phyloP scores from a whole-genome alignment of 495 filamentous ascomycete species.

The Aspergillus indologenus region DNA sequence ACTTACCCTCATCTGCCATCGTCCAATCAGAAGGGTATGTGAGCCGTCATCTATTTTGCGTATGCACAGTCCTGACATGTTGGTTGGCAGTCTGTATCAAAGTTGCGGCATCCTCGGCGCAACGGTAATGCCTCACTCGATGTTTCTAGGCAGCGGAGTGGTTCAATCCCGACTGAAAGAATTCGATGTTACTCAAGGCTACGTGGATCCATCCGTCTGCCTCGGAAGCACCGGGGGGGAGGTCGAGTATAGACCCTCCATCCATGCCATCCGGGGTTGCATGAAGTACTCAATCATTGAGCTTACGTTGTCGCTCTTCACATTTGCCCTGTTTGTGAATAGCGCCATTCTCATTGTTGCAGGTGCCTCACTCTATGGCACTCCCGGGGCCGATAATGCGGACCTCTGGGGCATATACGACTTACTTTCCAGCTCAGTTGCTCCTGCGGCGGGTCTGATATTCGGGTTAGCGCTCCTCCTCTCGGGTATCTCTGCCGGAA shows the following conservation, averaged over 20 bases:
- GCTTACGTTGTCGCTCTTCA: slow-evolving; percentile 74
- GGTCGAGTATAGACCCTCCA: slow-evolving; percentile 69
- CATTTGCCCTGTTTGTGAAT: slow-evolving; percentile 93
- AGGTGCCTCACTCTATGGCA: slow-evolving; percentile 68
- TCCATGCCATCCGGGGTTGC: slow-evolving; percentile 72
- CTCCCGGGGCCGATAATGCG: slow-evolving; percentile 54
- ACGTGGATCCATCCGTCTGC: slow-evolving; percentile 43
- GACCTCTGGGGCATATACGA: slow-evolving; percentile 81
- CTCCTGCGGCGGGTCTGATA: slow-evolving; percentile 68
- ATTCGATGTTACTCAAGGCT: slow-evolving; percentile 64
- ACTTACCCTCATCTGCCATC: slow-evolving; percentile 72
- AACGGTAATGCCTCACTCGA: slow-evolving; percentile 90
- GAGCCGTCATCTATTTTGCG: neutral
- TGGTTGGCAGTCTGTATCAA: slow-evolving; percentile 66
- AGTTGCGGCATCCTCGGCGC: slow-evolving; percentile 90
- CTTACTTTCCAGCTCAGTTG: slow-evolving; percentile 66
- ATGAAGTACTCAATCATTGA: slow-evolving; percentile 79
- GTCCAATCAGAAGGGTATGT: slow-evolving; percentile 62
- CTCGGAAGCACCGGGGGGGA: slow-evolving; percentile 45
- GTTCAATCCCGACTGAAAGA: slow-evolving; percentile 79
- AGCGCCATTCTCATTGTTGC: slow-evolving; percentile 86
- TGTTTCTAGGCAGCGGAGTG: slow-evolving; percentile 86
- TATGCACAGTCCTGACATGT: slow-evolving; percentile 15
- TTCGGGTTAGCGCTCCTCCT: slow-evolving; percentile 76
- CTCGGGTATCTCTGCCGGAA: slow-evolving; percentile 73